These are phyloP conservation scores for Trichoderma sp. DNA, from an alignment of 2,329 filamentous ascomycete genomes.

Conservation along the genomic window DNA sequence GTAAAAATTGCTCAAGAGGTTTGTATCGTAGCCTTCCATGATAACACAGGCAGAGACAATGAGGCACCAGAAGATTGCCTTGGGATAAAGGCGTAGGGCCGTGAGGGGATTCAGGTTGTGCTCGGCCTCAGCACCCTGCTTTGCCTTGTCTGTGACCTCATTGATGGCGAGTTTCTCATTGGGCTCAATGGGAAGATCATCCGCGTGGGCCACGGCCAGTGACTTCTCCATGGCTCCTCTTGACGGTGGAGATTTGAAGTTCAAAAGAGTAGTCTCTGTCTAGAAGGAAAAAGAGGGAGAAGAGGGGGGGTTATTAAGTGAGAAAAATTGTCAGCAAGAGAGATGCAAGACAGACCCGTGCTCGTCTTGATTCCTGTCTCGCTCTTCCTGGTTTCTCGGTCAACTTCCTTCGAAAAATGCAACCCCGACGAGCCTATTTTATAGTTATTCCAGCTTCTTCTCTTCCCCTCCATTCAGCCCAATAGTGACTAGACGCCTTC, in stretches of 20 bases:
- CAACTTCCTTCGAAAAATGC: neutral
- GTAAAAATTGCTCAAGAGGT: conserved; percentile 37
- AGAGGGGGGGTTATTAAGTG: neutral
- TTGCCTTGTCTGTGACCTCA: neutral
- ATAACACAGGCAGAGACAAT: conserved; percentile 38
- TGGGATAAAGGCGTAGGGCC: conserved; percentile 32
- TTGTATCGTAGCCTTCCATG: conserved; percentile 44
- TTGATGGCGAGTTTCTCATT: conserved; percentile 5
- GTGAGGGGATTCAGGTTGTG: conserved; percentile 21
- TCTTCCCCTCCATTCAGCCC: neutral
- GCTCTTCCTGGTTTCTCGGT: neutral
- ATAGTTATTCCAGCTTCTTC: neutral
- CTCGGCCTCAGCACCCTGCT: conserved; percentile 16
- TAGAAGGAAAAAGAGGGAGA: neutral
- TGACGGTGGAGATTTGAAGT: neutral
- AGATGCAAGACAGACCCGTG: neutral
- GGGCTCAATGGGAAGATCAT: conserved; percentile 7
- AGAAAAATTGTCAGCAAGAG: neutral
- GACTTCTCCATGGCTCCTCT: conserved; percentile 10
- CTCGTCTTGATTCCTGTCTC: neutral
- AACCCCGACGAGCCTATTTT: conserved; percentile 24
- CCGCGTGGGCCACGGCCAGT: conserved; percentile 1
- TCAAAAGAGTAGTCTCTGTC: neutral
- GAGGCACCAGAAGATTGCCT: conserved; percentile 39
- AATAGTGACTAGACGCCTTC: neutral